Evolutionary conservation across 225 moss, liverwort and hornwort genomes (phyloP), one percentile per base, ranked within the genome.

Genomic region (Anthoceros angustus): DNA sequence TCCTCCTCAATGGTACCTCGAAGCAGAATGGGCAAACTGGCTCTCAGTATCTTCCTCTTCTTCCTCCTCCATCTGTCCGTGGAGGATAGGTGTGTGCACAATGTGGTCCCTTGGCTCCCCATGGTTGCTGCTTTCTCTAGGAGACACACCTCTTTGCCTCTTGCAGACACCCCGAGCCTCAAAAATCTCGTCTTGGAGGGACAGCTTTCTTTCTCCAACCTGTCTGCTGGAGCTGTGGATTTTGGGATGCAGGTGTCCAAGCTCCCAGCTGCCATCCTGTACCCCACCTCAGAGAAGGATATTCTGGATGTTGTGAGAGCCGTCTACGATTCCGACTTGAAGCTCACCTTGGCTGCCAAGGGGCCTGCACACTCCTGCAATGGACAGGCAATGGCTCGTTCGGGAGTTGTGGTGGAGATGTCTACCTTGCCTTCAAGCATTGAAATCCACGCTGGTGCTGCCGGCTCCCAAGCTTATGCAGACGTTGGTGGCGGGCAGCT

Each of bases 351-450:
- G 15, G 87, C 90, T 64, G 87, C 93, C 25, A 75, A 79, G 41
- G 93, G 89, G 39, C 71, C 75, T 39, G 93, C 87, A 3, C 93
- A 86, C 40, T 89, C 93, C 8, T 70, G 79, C 46, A 62, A 79
- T 63, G 87, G 93, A 16, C 89, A 90, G 73, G 80, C 89, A 14
- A 87, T 87, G 84, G 87, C 84, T 32, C 72, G 62, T 8, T 62
- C 83, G 65, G 93, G 93, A 20, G 78, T 94, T 9, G 86, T 94
- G 11, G 50, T 94, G 4, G 86, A 90, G 71, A 94, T 94, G 93
- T 78, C 86, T 0, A 62, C 82, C 16, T 62, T 94, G 69, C 80
- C 64, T 68, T 80, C 86, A 9, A 87, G 86, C 60, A 67, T 42
- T 24, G 86, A 90, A 25, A 71, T 68, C 0, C 77, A 70, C 0